Conservation (phyloP, 2,329 filamentous ascomycete genomes). For the Aureobasidium sp. region DNA sequence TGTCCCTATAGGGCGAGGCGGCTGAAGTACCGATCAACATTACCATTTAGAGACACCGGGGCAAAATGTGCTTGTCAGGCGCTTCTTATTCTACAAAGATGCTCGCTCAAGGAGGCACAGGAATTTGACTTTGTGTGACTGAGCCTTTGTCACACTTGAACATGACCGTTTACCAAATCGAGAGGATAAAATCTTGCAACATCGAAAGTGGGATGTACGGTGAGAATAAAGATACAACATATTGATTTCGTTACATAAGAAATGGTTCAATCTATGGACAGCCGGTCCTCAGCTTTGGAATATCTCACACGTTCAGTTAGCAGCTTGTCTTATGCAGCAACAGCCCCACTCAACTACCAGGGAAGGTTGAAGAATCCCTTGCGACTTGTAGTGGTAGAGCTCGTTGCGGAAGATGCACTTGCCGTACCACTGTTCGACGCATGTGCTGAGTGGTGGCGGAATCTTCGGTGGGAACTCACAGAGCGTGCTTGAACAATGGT, state of each 20-base stretch:
- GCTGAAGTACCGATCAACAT: neutral
- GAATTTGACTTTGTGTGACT: neutral
- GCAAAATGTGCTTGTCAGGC: neutral
- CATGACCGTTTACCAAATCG: neutral
- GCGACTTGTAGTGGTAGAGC: neutral
- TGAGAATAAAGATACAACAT: neutral
- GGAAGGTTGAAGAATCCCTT: constrained; percentile 8
- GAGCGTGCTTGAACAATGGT: neutral
- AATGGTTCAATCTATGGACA: neutral
- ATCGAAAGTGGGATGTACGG: no score
- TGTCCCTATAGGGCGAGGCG: neutral
- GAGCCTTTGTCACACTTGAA: neutral
- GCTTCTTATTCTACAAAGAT: neutral
- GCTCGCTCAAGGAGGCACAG: neutral
- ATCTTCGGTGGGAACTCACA: constrained; percentile 10
- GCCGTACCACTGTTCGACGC: neutral
- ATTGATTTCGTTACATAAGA: neutral
- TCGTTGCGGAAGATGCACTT: neutral
- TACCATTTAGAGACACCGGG: neutral
- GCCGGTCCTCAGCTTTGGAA: neutral
- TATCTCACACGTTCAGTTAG: neutral
- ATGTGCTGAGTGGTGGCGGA: neutral
- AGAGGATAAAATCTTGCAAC: neutral
- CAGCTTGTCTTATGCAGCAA: neutral
- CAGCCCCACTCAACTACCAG: constrained; percentile 4